These are phyloP conservation scores for Debaryomycetaceae sp. DNA, from an alignment of 1,139 yeast genomes.

Conservation along the genomic window DNA sequence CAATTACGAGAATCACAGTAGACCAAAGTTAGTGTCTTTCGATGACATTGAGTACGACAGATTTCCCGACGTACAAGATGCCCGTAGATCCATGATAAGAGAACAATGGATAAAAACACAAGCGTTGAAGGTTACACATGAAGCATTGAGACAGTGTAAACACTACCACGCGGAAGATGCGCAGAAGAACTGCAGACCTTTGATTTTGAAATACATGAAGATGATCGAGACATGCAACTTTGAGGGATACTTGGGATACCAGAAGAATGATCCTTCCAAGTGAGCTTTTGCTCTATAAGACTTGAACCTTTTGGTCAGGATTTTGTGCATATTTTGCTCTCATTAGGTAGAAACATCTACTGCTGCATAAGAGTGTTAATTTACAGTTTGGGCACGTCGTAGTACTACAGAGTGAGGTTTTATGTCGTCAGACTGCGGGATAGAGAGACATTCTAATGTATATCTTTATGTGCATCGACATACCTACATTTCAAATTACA, in stretches of 20 bases:
- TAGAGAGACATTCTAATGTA: too few relatives aligned
- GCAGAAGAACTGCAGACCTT: conserved; percentile 58
- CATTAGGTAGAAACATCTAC: neutral
- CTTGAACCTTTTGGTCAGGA: neutral
- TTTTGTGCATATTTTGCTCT: neutral
- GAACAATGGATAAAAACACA: conserved; percentile 78
- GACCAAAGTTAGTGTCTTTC: conserved; percentile 77
- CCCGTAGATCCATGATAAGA: conserved; percentile 73
- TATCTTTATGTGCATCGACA: neutral
- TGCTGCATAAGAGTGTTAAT: neutral
- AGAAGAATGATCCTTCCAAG: conserved; percentile 80
- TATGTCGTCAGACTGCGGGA: too few relatives aligned
- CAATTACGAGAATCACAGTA: conserved; percentile 49
- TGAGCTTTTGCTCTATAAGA: conserved; percentile 21
- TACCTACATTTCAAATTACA: neutral
- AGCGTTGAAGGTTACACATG: conserved; percentile 66
- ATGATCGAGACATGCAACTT: conserved; percentile 68
- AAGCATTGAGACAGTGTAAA: conserved; percentile 73
- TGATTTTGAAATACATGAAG: conserved; percentile 73
- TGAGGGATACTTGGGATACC: conserved; percentile 76
- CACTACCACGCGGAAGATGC: conserved; percentile 77
- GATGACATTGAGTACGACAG: conserved; percentile 79
- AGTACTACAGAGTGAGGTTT: too few relatives aligned
- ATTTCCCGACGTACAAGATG: conserved; percentile 59
- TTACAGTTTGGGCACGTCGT: neutral